Evolutionary conservation across 2,329 filamentous ascomycete species (phyloP).

Genomic region (Dactylellina cionopaga): DNA sequence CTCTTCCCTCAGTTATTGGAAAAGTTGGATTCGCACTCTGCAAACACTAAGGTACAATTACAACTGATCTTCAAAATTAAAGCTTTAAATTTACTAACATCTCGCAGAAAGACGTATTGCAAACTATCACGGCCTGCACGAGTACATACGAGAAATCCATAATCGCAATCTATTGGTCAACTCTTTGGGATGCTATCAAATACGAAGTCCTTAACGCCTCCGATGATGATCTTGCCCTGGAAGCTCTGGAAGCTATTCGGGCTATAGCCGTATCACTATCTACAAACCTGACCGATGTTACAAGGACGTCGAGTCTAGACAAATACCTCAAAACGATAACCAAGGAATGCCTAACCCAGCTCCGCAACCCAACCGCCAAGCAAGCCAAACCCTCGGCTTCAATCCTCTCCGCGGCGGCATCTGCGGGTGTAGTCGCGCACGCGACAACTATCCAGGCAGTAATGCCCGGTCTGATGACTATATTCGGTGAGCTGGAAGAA

Average conservation of each 20-base stretch:
- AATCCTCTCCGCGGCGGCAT: constrained; percentile 69
- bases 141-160: constrained; percentile 69
- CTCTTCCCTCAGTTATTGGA: constrained; percentile 74
- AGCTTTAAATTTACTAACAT: constrained; percentile 7
- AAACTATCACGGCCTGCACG: constrained; percentile 71
- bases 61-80: not conserved
- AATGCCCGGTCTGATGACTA: constrained; percentile 68
- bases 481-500: constrained; percentile 71
- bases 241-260: constrained; percentile 68
- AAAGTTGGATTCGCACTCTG: constrained; percentile 75
- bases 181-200: constrained; percentile 74
- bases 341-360: constrained; percentile 74
- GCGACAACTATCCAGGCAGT: constrained; percentile 68
- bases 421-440: constrained; percentile 67
- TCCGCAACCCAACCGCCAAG: constrained; percentile 75
- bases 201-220: constrained; percentile 74
- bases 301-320: constrained; percentile 63
- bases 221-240: constrained; percentile 72
- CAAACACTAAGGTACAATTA: constrained; percentile 70
- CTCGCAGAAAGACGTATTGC: constrained; percentile 70
- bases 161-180: constrained; percentile 71
- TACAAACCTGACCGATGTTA: constrained; percentile 59
- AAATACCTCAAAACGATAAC: constrained; percentile 71
- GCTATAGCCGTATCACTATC: constrained; percentile 69
- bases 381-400: constrained; percentile 73